These are phyloP conservation scores for Lasiodiplodia hormozganensis DNA, from an alignment of 2,329 filamentous ascomycete species.

Conservation along the genomic window DNA sequence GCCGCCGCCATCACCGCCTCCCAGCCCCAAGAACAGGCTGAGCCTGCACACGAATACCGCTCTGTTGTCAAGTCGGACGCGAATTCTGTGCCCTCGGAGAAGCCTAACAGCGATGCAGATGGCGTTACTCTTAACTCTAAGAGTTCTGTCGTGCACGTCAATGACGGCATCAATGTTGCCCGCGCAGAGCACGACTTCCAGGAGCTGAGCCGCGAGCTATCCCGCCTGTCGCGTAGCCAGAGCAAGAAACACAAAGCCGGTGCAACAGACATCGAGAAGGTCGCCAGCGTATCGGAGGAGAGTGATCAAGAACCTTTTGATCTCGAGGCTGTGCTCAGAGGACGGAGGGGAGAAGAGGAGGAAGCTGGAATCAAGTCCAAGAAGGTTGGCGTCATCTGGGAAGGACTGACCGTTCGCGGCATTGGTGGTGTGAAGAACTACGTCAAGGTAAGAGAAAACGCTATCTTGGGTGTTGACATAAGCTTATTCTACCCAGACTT, in stretches of 20 bases:
- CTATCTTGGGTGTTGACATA: no score
- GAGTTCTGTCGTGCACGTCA: constrained; percentile 22
- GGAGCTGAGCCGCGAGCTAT: constrained; percentile 62
- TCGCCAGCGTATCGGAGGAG: constrained; percentile 43
- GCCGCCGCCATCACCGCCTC: not conserved
- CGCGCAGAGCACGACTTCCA: constrained; percentile 75
- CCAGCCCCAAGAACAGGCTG: not conserved
- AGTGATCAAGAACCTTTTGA: constrained; percentile 65
- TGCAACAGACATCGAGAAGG: constrained; percentile 66
- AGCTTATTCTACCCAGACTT: constrained; percentile 58
- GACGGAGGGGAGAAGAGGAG: constrained; percentile 72
- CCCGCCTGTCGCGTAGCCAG: constrained; percentile 52
- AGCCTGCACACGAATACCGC: constrained; percentile 1
- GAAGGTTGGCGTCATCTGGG: constrained; percentile 76
- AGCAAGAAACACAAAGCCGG: constrained; percentile 47
- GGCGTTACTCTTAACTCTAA: constrained; percentile 23
- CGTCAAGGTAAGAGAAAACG: constrained; percentile 48
- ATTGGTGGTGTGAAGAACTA: constrained; percentile 77
- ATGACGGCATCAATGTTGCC: constrained; percentile 59
- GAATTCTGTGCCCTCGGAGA: constrained; percentile 1
- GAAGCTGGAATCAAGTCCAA: constrained; percentile 82
- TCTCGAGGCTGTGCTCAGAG: constrained; percentile 75
- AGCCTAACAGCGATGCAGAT: constrained; percentile 21
- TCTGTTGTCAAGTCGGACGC: constrained; percentile 19
- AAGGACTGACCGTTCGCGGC: constrained; percentile 76